phyloP scores from a whole-genome alignment of 345 rosid genomes.

The Citrus inodora region DNA sequence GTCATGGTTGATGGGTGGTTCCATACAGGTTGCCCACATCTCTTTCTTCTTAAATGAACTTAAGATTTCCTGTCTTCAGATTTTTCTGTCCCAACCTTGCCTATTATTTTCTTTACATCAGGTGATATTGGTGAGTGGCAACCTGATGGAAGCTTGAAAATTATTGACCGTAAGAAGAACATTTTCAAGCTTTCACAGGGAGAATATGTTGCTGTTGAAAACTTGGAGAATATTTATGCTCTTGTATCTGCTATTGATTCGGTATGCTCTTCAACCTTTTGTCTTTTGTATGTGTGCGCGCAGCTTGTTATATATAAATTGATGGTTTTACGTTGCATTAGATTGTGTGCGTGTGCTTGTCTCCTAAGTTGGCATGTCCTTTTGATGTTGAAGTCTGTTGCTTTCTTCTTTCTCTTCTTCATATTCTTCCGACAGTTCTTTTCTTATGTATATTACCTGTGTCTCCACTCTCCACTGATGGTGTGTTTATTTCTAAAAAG shows the following conservation, averaged over 20 bases:
- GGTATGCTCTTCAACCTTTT: slow-evolving; percentile 31
- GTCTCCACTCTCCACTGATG: not conserved
- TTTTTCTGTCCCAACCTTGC: not conserved
- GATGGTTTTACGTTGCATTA: not conserved
- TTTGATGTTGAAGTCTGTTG: not conserved
- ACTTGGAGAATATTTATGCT: slow-evolving; percentile 83
- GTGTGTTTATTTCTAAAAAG: too few species aligned
- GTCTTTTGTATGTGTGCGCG: not conserved
- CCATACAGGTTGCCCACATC: slow-evolving; percentile 63
- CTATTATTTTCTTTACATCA: slow-evolving; percentile 21
- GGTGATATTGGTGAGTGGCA: slow-evolving; percentile 99
- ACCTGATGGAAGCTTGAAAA: slow-evolving; percentile 90
- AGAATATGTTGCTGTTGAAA: slow-evolving; percentile 96
- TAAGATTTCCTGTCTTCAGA: not conserved
- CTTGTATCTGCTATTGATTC: slow-evolving; percentile 62
- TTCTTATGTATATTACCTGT: not conserved
- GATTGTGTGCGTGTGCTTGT: not conserved
- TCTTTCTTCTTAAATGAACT: not conserved
- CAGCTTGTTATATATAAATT: not conserved
- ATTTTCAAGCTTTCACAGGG: slow-evolving; percentile 98
- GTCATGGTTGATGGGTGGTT: slow-evolving; percentile 91
- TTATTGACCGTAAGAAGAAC: slow-evolving; percentile 90
- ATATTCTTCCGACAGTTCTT: not conserved
- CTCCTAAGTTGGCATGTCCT: not conserved
- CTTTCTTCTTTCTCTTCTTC: not conserved